Evolutionary conservation across 2,329 filamentous ascomycete genomes (phyloP).

Genomic region (Cladosporium sp.): DNA sequence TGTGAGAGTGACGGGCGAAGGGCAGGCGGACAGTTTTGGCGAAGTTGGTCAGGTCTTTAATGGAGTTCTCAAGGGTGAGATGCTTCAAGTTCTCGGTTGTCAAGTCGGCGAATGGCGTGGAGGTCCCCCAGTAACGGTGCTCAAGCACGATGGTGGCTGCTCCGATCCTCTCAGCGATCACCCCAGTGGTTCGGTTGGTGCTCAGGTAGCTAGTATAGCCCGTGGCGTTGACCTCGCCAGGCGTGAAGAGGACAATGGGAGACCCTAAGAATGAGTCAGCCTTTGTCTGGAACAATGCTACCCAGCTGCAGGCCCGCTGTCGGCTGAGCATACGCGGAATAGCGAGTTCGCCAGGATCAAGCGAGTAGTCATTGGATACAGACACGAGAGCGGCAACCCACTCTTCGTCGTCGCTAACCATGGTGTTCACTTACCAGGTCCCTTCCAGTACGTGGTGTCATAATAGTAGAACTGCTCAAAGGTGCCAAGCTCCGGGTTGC

Average conservation of each 20-base stretch:
- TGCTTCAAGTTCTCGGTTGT: constrained; percentile 50
- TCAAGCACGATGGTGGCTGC: constrained; percentile 52
- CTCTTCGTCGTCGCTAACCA: too few species aligned
- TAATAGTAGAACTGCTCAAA: constrained; percentile 52
- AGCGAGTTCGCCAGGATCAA: too few species aligned
- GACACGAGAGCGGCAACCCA: too few species aligned
- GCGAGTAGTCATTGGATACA: too few species aligned
- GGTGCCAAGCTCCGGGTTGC: constrained; percentile 48
- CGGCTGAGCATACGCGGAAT: too few species aligned
- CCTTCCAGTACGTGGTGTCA: constrained; percentile 46
- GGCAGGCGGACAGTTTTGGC: constrained; percentile 48
- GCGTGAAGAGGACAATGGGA: constrained; percentile 39
- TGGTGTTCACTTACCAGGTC: constrained; percentile 29
- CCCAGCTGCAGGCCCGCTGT: too few species aligned
- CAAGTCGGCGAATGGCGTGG: constrained; percentile 46
- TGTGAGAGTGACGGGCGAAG: constrained; percentile 44
- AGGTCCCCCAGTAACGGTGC: constrained; percentile 55
- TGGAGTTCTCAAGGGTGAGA: constrained; percentile 48
- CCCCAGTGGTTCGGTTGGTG: constrained; percentile 44
- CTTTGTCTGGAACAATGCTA: too few species aligned
- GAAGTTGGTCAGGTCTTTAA: constrained; percentile 50
- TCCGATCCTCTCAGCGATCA: constrained; percentile 47
- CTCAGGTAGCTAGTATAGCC: constrained; percentile 46
- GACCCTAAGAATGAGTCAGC: constrained; percentile 29
- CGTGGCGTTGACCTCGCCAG: constrained; percentile 46